Evolutionary conservation across 23 red algal species (phyloP).

Genomic region (Cyanidium caldarium): DNA sequence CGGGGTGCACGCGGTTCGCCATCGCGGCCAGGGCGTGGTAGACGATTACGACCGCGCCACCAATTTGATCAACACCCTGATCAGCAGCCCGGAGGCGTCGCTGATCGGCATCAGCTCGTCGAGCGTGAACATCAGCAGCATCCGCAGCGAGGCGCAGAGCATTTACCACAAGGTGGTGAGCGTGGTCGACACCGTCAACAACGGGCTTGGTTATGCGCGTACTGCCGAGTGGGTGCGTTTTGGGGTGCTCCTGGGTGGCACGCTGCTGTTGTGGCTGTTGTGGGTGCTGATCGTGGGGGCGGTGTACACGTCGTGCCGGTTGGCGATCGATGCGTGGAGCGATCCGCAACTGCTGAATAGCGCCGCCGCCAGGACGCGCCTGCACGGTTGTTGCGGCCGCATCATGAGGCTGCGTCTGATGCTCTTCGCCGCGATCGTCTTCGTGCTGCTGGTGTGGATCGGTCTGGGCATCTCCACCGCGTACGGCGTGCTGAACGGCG

Average conservation of each 20-base stretch:
- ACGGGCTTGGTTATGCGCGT: background rate
- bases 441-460: background rate
- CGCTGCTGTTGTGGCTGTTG: background rate
- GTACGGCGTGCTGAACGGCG: constrained; percentile 6
- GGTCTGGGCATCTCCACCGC: background rate
- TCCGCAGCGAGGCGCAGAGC: background rate
- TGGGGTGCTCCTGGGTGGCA: background rate
- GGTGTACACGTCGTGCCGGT: background rate
- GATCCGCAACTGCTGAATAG: background rate
- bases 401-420: background rate
- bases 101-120: background rate
- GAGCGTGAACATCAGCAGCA: background rate
- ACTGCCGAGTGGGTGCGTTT: background rate
- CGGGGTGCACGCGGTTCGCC: background rate
- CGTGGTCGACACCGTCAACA: background rate
- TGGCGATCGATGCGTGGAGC: background rate
- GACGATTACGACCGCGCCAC: background rate
- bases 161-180: background rate
- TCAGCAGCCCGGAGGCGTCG: background rate
- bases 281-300: background rate
- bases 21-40: background rate
- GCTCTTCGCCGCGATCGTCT: background rate
- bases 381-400: background rate
- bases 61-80: background rate
- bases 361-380: background rate